Conservation (phyloP, 2,329 filamentous ascomycete genomes). For the Diaporthe sp. region DNA sequence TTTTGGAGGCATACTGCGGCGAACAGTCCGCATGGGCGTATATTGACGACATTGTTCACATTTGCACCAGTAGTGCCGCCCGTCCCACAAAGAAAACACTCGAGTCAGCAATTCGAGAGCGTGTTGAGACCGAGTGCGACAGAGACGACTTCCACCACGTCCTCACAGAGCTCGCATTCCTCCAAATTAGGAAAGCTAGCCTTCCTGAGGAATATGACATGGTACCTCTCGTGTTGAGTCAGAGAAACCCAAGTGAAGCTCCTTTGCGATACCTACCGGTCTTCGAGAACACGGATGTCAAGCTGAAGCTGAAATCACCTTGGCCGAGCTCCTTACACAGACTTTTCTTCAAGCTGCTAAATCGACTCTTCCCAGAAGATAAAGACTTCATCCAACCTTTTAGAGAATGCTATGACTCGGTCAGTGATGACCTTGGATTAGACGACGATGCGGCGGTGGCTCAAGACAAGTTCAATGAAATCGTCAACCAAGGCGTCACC, state of each 20-base stretch:
- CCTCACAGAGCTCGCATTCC: neutral
- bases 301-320: neutral
- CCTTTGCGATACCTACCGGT: neutral
- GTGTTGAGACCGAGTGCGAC: neutral
- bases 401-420: neutral
- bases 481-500: neutral
- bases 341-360: slow-evolving; percentile 9
- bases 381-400: neutral
- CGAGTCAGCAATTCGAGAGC: neutral
- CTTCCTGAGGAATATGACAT: neutral
- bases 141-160: neutral
- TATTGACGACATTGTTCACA: neutral
- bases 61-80: neutral
- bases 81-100: accelerated
- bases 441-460: neutral
- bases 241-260: accelerated
- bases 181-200: neutral
- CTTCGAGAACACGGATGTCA: neutral
- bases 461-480: neutral
- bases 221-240: neutral
- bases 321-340: neutral
- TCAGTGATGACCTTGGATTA: neutral
- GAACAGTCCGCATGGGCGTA: neutral
- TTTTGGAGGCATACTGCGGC: neutral
- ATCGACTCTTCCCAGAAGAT: neutral